Evolutionary conservation across 2,329 filamentous ascomycete species (phyloP).

Genomic region (Diaporthe citriasiana): DNA sequence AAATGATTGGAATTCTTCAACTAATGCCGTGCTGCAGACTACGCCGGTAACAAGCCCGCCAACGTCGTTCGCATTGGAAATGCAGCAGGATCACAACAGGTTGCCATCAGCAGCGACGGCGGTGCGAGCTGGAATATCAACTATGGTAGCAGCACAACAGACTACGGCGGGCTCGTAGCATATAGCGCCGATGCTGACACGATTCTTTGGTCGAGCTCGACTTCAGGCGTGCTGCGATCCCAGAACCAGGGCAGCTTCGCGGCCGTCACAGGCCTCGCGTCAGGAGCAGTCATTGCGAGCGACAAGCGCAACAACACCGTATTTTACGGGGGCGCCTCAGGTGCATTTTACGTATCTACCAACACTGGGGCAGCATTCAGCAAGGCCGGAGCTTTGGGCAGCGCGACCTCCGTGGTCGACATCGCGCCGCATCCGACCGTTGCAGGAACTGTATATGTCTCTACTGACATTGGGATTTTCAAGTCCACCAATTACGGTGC

Average conservation of each 20-base stretch:
- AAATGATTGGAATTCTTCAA: fast-evolving
- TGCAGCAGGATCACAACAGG: conserved; percentile 56
- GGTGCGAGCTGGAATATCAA: conserved; percentile 64
- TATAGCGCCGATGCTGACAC: conserved; percentile 66
- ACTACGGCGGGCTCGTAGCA: conserved; percentile 62
- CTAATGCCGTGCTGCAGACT: conserved; percentile 51
- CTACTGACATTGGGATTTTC: conserved; percentile 68
- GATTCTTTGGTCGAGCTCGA: conserved; percentile 61
- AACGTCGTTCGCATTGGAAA: conserved; percentile 67
- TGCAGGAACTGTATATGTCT: conserved; percentile 72
- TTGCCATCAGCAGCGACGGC: conserved; percentile 64
- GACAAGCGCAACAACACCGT: conserved; percentile 67
- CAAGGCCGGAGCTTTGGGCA: conserved; percentile 53
- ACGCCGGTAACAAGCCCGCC: conserved; percentile 60
- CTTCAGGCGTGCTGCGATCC: conserved; percentile 59
- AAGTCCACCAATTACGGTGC: conserved; percentile 65
- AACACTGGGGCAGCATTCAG: conserved; percentile 63
- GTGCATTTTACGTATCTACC: conserved; percentile 65
- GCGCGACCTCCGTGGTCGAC: conserved; percentile 64
- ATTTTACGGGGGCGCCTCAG: conserved; percentile 65
- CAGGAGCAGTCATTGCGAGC: conserved; percentile 63
- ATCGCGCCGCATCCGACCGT: conserved; percentile 69
- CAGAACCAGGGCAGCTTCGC: conserved; percentile 58
- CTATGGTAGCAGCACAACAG: conserved; percentile 60
- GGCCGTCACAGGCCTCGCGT: conserved; percentile 60